phyloP scores from a whole-genome alignment of 2,329 filamentous ascomycete genomes.

The Alternaria sp. region DNA sequence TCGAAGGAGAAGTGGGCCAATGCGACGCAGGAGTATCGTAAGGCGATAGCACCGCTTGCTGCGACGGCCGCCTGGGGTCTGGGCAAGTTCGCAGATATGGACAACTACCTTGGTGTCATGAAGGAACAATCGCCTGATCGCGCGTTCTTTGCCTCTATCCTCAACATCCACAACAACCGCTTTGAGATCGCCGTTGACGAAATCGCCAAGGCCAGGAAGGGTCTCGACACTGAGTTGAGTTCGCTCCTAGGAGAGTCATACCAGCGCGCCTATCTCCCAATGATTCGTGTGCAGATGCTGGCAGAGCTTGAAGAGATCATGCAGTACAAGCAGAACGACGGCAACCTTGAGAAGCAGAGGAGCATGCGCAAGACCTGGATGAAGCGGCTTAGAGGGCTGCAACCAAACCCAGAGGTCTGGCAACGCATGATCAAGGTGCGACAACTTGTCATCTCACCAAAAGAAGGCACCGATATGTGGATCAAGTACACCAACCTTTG shows the following conservation, averaged over 20 bases:
- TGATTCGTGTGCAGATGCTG: conserved; percentile 98
- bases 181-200: conserved; percentile 90
- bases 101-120: conserved; percentile 94
- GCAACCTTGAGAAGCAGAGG: conserved; percentile 84
- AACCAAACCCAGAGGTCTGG: conserved; percentile 98
- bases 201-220: conserved; percentile 91
- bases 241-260: conserved; percentile 98
- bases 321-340: conserved; percentile 88
- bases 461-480: conserved; percentile 98
- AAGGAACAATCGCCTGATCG: conserved; percentile 92
- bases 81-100: conserved; percentile 98
- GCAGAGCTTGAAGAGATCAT: conserved; percentile 98
- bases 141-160: conserved; percentile 96
- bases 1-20: conserved; percentile 95
- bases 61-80: conserved; percentile 97
- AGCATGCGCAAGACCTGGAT: conserved; percentile 97
- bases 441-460: conserved; percentile 87
- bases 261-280: conserved; percentile 96
- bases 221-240: conserved; percentile 93
- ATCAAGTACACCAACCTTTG: conserved; percentile 99
- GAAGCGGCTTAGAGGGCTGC: conserved; percentile 90
- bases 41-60: conserved; percentile 89
- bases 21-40: conserved; percentile 85
- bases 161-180: conserved; percentile 93
- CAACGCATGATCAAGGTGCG: conserved; percentile 96